phyloP scores from a whole-genome alignment of 148 eudicot genomes.

The Cornus controversa region DNA sequence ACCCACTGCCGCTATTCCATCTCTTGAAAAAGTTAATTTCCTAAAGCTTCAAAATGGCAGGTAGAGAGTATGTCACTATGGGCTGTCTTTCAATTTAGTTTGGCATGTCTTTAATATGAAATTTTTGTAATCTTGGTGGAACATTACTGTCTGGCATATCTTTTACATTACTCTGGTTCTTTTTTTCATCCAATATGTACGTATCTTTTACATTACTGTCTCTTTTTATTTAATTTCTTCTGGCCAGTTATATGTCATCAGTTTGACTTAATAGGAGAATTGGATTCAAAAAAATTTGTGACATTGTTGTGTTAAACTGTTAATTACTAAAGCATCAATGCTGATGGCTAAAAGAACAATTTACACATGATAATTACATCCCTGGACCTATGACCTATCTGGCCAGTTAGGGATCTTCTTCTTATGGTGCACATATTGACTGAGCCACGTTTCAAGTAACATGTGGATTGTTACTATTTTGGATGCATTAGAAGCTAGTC shows the following conservation, averaged over 20 bases:
- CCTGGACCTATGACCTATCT: no score
- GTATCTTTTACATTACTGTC: background rate
- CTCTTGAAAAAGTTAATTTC: constrained; percentile 64
- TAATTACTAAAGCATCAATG: background rate
- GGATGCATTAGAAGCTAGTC: no score
- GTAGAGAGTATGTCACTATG: constrained; percentile 26
- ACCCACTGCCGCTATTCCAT: constrained; percentile 45
- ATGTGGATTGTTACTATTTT: no score
- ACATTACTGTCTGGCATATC: background rate
- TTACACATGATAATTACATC: no score
- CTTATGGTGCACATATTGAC: no score
- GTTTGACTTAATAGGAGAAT: background rate
- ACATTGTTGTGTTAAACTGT: background rate
- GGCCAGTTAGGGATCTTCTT: no score
- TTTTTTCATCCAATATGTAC: background rate
- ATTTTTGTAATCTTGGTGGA: background rate
- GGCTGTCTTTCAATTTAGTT: background rate
- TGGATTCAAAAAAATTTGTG: background rate
- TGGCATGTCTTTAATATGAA: no score
- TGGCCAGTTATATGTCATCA: background rate
- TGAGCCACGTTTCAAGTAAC: no score
- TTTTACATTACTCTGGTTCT: constrained; percentile 1
- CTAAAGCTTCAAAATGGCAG: constrained; percentile 99
- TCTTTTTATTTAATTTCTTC: background rate
- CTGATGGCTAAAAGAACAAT: no score